Evolutionary conservation across 805 yeast genomes (phyloP).

Genomic region (Saccharomycopsis microspora): DNA sequence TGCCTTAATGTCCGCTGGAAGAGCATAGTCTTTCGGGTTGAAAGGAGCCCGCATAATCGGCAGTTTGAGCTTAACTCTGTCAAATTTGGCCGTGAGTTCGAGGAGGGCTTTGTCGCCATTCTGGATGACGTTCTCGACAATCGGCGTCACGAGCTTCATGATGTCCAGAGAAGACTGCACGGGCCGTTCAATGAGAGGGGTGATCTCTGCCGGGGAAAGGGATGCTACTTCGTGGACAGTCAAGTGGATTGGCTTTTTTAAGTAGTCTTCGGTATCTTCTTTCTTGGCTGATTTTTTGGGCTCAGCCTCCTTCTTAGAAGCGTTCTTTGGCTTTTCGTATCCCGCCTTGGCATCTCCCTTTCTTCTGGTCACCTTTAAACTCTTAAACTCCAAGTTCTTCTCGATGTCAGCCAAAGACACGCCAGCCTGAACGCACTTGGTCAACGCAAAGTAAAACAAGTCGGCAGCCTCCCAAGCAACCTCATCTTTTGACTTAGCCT

Average conservation of each 20-base stretch:
- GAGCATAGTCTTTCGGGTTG: constrained; percentile 61
- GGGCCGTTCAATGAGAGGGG: constrained; percentile 75
- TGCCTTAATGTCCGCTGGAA: constrained; percentile 60
- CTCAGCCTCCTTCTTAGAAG: constrained; percentile 24
- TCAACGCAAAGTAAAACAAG: constrained; percentile 62
- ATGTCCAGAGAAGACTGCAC: constrained; percentile 88
- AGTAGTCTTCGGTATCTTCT: constrained; percentile 14
- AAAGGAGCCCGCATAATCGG: constrained; percentile 87
- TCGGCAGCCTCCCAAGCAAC: constrained; percentile 98
- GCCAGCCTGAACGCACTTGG: constrained; percentile 67
- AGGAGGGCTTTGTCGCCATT: constrained; percentile 81
- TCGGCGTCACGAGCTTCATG: constrained; percentile 86
- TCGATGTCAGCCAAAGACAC: constrained; percentile 77
- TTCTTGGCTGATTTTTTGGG: constrained; percentile 1
- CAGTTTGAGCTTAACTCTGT: constrained; percentile 57
- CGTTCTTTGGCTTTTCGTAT: constrained; percentile 51
- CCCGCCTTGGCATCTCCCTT: constrained; percentile 69
- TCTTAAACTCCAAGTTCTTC: constrained; percentile 70
- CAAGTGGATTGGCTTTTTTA: constrained; percentile 32
- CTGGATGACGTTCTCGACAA: constrained; percentile 61
- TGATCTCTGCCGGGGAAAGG: constrained; percentile 34
- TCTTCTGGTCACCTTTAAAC: constrained; percentile 80
- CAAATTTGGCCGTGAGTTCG: constrained; percentile 88
- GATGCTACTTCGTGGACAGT: constrained; percentile 34
- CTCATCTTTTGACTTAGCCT: constrained; percentile 58